phyloP scores from a whole-genome alignment of 352 stramenopile genomes.

The Phytophthora podocarpi region DNA sequence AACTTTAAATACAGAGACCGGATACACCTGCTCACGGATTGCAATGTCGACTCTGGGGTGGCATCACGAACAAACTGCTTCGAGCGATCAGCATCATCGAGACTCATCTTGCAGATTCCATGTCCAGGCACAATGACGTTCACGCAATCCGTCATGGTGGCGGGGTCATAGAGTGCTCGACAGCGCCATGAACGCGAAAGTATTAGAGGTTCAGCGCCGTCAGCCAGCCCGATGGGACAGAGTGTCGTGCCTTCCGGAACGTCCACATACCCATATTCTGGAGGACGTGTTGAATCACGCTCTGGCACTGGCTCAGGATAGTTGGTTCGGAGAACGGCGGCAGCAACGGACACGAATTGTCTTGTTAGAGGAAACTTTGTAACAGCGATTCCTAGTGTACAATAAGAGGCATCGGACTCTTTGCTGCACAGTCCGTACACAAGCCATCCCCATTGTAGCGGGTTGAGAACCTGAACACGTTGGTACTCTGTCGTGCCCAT shows the following conservation, averaged over 20 bases:
- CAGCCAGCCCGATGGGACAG: not conserved
- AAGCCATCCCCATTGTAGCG: not conserved
- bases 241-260: not conserved
- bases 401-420: not conserved
- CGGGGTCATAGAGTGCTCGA: not conserved
- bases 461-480: not conserved
- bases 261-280: not conserved
- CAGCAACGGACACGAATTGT: not conserved
- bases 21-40: not conserved
- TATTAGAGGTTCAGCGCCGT: not conserved
- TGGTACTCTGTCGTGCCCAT: not conserved
- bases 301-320: not conserved
- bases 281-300: not conserved
- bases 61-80: not conserved
- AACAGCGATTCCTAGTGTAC: not conserved
- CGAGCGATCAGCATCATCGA: not conserved
- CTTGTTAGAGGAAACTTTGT: not conserved
- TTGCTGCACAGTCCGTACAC: not conserved
- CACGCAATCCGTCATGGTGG: not conserved
- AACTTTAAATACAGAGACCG: not conserved
- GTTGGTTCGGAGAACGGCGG: not conserved
- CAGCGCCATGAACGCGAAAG: not conserved
- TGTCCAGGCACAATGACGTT: slow-evolving; percentile 4
- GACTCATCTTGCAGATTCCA: not conserved
- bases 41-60: too few relatives aligned